phyloP scores from a whole-genome alignment of 1,284 basidiomycete species.

The Ganoderma boninense region DNA sequence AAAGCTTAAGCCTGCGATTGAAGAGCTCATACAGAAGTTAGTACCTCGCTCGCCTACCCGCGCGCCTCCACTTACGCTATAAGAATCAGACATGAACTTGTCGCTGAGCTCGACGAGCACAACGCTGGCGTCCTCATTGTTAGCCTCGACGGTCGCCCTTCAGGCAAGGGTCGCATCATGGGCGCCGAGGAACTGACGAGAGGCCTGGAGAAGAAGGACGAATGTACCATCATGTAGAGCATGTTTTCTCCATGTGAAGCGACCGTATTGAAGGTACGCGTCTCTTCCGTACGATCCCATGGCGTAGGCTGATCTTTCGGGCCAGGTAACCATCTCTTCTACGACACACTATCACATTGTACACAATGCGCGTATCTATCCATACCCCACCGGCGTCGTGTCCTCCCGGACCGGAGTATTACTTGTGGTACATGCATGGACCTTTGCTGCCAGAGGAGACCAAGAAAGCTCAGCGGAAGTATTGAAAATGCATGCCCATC shows the following conservation, averaged over 20 bases:
- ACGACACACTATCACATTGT: not conserved
- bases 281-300: not conserved
- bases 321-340: not conserved
- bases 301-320: not conserved
- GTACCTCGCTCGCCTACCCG: slow-evolving; percentile 27
- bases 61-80: not conserved
- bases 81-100: slow-evolving; percentile 67
- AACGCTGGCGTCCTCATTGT: slow-evolving; percentile 92
- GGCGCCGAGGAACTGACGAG: slow-evolving; percentile 67
- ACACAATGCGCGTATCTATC: not conserved
- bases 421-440: too few relatives aligned
- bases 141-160: slow-evolving; percentile 61
- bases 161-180: slow-evolving; percentile 55
- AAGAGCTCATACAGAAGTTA: slow-evolving; percentile 85
- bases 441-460: too few relatives aligned
- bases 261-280: not conserved
- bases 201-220: slow-evolving; percentile 58
- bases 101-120: slow-evolving; percentile 81
- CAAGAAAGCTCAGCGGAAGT: too few relatives aligned
- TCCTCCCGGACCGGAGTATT: not conserved
- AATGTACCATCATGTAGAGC: slow-evolving; percentile 76
- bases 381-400: not conserved
- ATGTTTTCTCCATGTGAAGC: not conserved
- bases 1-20: slow-evolving; percentile 95
- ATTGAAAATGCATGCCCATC: too few relatives aligned